phyloP scores from a whole-genome alignment of 2,329 filamentous ascomycete genomes.

The Hypoxylon sp. region DNA sequence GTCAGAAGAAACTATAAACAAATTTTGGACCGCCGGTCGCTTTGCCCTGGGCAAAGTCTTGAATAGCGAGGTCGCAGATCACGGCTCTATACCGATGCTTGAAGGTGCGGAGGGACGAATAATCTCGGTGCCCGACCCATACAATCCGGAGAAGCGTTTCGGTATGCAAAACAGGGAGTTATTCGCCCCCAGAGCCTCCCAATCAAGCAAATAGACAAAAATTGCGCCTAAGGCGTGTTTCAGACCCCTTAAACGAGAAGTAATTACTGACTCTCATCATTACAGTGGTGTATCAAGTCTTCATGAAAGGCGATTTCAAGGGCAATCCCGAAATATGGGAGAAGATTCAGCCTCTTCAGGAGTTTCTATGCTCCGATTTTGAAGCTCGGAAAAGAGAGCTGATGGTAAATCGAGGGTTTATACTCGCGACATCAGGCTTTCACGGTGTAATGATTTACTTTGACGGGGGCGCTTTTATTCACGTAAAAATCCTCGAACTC shows the following conservation, averaged over 20 bases:
- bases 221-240: too few relatives aligned
- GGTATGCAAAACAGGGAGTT: not conserved
- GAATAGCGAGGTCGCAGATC: not conserved
- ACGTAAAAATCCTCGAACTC: not conserved
- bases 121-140: not conserved
- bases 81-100: not conserved
- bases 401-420: not conserved
- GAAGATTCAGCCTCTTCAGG: not conserved
- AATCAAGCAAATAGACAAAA: too few relatives aligned
- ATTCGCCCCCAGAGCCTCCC: too few relatives aligned
- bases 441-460: not conserved
- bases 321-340: not conserved
- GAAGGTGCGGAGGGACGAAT: not conserved
- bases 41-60: not conserved
- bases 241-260: not conserved
- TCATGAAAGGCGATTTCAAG: too few relatives aligned
- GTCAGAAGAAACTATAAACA: too few relatives aligned
- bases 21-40: not conserved
- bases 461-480: not conserved
- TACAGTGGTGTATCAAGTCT: not conserved
- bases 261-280: not conserved
- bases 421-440: not conserved
- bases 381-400: not conserved
- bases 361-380: not conserved
- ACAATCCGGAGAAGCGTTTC: conserved; percentile 1